Conservation (phyloP, 2,329 filamentous ascomycete species). For the Aspergillus brasiliensis region DNA sequence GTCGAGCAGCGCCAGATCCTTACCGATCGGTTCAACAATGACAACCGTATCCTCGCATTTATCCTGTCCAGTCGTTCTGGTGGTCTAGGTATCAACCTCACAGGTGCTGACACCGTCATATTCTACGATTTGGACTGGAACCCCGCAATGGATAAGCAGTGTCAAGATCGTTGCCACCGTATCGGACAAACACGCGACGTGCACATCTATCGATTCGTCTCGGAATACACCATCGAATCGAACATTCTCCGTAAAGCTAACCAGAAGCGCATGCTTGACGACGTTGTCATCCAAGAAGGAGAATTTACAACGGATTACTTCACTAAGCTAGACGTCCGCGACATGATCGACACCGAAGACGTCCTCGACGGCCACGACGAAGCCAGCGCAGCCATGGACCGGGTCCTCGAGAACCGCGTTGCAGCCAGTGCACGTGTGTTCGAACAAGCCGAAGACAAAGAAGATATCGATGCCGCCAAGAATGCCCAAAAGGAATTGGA, state of each 20-base stretch:
- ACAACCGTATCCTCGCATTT: conserved; percentile 88
- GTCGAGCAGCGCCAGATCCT: conserved; percentile 94
- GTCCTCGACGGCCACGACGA: conserved; percentile 66
- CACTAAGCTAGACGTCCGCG: conserved; percentile 71
- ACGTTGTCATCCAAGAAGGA: conserved; percentile 97
- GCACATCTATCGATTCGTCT: conserved; percentile 93
- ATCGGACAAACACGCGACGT: conserved; percentile 98
- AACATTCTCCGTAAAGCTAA: conserved; percentile 96
- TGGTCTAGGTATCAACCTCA: conserved; percentile 93
- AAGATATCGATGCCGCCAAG: conserved; percentile 86
- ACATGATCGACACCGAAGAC: conserved; percentile 64
- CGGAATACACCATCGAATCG: conserved; percentile 93
- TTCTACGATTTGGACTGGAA: conserved; percentile 99
- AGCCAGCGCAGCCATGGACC: conserved; percentile 80
- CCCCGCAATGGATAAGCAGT: conserved; percentile 99
- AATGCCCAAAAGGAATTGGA: conserved; percentile 85
- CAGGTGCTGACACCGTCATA: conserved; percentile 94
- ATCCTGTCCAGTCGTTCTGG: conserved; percentile 94
- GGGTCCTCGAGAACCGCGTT: conserved; percentile 72
- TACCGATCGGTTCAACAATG: conserved; percentile 95
- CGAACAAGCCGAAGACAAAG: conserved; percentile 86
- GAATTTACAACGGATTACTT: conserved; percentile 98
- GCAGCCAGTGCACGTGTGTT: conserved; percentile 71
- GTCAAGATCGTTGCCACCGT: conserved; percentile 93
- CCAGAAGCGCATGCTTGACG: conserved; percentile 96